phyloP scores from a whole-genome alignment of 805 yeast genomes.

The Candida taoyuanica region DNA sequence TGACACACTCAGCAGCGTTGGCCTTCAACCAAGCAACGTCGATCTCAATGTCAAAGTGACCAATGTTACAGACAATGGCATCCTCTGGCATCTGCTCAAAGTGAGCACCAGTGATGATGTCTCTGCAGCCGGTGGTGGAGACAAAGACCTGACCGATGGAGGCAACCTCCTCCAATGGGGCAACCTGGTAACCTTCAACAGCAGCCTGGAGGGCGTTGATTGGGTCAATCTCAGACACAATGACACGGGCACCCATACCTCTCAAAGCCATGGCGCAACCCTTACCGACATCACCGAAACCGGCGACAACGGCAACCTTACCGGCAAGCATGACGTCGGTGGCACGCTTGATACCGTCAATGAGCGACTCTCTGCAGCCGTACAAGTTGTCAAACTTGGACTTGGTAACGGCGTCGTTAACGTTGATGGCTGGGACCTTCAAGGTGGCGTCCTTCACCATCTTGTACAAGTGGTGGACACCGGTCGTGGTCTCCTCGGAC shows the following conservation, averaged over 20 bases:
- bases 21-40: conserved; percentile 99
- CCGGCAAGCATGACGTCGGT: conserved; percentile 99
- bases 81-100: conserved; percentile 95
- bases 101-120: conserved; percentile 86
- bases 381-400: conserved; percentile 98
- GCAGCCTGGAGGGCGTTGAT: conserved; percentile 99
- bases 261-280: conserved; percentile 99
- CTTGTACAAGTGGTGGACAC: conserved; percentile 98
- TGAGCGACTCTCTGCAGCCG: conserved; percentile 98
- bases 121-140: conserved; percentile 99
- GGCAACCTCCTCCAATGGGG: conserved; percentile 92
- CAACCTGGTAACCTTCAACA: conserved; percentile 96
- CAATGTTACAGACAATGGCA: conserved; percentile 99
- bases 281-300: conserved; percentile 99
- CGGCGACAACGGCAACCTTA: conserved; percentile 97
- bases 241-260: conserved; percentile 99
- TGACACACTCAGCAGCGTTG: conserved; percentile 87
- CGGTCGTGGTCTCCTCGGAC: conserved; percentile 99
- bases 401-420: conserved; percentile 97
- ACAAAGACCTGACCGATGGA: conserved; percentile 93
- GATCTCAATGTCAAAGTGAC: conserved; percentile 98
- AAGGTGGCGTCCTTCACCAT: conserved; percentile 82
- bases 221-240: conserved; percentile 96
- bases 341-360: conserved; percentile 99
- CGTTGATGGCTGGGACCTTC: conserved; percentile 99